Percentiles rank a stretch among this genome's conserved stretches.
Conservation (phyloP, 345 rosid genomes). For the Arabidopsis arenosa region DNA sequence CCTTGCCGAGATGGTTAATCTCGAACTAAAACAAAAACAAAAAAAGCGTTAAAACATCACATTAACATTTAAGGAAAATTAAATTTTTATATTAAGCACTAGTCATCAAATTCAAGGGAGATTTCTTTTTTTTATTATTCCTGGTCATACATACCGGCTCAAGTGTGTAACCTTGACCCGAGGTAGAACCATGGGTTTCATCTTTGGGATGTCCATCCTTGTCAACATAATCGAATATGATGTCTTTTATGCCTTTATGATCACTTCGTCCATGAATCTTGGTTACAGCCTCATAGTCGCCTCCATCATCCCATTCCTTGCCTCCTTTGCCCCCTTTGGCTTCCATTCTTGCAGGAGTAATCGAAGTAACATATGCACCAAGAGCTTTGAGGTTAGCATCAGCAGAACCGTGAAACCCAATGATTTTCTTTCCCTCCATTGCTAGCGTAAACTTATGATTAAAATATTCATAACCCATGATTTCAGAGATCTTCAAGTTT, state of each 20-base stretch:
- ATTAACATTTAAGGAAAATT: no score
- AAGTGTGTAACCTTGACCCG: neutral
- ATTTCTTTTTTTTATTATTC: no score
- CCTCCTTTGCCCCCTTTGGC: slow-evolving; percentile 7
- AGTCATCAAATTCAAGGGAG: neutral
- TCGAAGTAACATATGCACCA: neutral
- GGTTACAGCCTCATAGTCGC: neutral
- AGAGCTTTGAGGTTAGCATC: neutral
- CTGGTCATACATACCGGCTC: neutral
- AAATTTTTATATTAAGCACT: no score
- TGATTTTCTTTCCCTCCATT: neutral
- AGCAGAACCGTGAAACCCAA: neutral
- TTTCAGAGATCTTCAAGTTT: neutral
- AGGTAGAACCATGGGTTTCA: neutral
- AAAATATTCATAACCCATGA: neutral
- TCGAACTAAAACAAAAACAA: slow-evolving; percentile 11
- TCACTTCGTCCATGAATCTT: slow-evolving; percentile 1
- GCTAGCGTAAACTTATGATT: neutral
- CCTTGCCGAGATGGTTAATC: neutral
- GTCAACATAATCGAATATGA: neutral
- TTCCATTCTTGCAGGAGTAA: neutral
- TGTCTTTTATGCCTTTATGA: neutral
- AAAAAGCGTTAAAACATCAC: no score
- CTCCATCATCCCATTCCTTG: slow-evolving; percentile 14
- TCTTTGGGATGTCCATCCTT: neutral